Evolutionary conservation across 306 rosid species (phyloP).

Genomic region (Dryas octopetala): DNA sequence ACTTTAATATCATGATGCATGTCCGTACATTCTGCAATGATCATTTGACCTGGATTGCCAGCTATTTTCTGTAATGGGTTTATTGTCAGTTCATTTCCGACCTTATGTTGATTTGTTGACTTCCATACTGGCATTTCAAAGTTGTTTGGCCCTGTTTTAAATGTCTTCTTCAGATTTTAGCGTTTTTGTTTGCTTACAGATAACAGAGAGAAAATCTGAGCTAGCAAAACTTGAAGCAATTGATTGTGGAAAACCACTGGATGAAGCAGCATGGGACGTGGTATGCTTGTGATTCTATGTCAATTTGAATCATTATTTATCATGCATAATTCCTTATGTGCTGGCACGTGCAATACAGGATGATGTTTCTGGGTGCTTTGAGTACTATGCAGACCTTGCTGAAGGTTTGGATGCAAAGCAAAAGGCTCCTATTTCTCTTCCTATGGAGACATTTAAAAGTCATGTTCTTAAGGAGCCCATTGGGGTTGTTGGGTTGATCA

Average conservation of each 20-base stretch:
- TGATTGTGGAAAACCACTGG: constrained; percentile 90
- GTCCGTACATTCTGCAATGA: too few species aligned
- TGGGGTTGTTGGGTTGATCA: constrained; percentile 85
- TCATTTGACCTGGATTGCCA: too few species aligned
- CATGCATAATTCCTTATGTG: constrained; percentile 9
- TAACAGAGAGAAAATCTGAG: constrained; percentile 56
- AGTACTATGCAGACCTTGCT: constrained; percentile 93
- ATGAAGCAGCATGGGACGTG: constrained; percentile 92
- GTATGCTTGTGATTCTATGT: constrained; percentile 34
- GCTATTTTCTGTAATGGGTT: too few species aligned
- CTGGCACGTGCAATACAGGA: constrained; percentile 50
- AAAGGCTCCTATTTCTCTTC: constrained; percentile 74
- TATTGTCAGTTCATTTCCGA: too few species aligned
- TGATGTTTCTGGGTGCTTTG: constrained; percentile 97
- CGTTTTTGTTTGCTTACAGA: constrained; percentile 32
- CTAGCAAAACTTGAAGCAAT: constrained; percentile 72
- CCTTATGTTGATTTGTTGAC: too few species aligned
- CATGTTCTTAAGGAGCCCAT: constrained; percentile 84
- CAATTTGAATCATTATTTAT: not conserved
- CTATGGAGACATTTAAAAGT: constrained; percentile 75
- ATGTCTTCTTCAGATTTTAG: constrained; percentile 15
- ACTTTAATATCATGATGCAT: too few species aligned
- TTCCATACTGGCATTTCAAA: not conserved
- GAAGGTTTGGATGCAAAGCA: constrained; percentile 84
- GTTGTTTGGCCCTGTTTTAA: not conserved